Percentiles rank a stretch among this genome's conserved stretches.
These are phyloP conservation scores for Xylaria sp. DNA, from an alignment of 2,329 filamentous ascomycete species.

Conservation along the genomic window DNA sequence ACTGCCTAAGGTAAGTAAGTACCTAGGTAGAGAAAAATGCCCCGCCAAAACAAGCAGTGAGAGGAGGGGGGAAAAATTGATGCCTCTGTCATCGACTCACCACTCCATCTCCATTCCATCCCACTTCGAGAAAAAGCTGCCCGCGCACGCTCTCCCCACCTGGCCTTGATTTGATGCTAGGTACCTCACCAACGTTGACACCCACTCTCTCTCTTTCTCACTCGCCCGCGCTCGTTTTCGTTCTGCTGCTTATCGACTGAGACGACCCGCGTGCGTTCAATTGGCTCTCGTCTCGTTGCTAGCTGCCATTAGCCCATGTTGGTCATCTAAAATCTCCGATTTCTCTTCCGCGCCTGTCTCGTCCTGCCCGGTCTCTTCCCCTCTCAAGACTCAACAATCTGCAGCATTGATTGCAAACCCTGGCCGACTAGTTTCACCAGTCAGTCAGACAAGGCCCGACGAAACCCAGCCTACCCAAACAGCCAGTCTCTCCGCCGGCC, in stretches of 20 bases:
- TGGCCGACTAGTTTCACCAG: slow-evolving; percentile 22
- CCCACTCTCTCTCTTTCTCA: slow-evolving; percentile 15
- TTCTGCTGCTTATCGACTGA: slow-evolving; percentile 18
- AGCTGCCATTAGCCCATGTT: slow-evolving; percentile 20
- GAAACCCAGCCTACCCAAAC: slow-evolving; percentile 7
- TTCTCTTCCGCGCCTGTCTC: slow-evolving; percentile 8
- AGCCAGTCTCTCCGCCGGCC: slow-evolving; percentile 3
- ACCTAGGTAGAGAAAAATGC: slow-evolving; percentile 2
- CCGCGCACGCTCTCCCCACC: slow-evolving; percentile 17
- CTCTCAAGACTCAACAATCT: slow-evolving; percentile 11
- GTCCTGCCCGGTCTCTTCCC: background rate
- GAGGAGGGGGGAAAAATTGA: slow-evolving; percentile 24
- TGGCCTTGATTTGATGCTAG: background rate
- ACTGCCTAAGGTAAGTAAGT: too few species aligned
- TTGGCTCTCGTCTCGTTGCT: slow-evolving; percentile 8
- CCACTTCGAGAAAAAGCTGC: slow-evolving; percentile 13
- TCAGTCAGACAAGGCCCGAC: slow-evolving; percentile 21
- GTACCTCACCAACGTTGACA: slow-evolving; percentile 15
- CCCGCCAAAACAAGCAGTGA: slow-evolving; percentile 25
- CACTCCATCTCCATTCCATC: slow-evolving; percentile 22
- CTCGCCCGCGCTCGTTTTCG: background rate
- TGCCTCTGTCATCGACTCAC: background rate
- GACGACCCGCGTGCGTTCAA: slow-evolving; percentile 9
- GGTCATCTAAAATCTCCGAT: background rate
- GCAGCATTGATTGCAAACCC: slow-evolving; percentile 16